Base-by-base conservation (phyloP, 768 basidiomycete genomes). In the Lactifluus piperatus region DNA sequence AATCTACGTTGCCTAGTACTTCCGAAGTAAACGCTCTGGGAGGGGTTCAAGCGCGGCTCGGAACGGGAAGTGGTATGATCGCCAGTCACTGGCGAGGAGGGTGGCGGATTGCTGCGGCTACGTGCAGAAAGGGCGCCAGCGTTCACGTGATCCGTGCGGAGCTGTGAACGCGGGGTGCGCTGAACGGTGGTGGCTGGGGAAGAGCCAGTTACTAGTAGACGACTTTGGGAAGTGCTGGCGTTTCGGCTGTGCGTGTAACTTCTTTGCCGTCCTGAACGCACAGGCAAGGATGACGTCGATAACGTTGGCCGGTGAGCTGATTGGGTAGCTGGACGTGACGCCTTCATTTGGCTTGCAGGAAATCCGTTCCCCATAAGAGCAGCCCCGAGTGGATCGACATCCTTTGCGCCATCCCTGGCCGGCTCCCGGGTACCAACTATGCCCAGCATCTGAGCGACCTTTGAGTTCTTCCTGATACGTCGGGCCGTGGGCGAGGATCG, bases 401-500 rank as follows among this genome's bases (percentile, higher is more conserved):
- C 34, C 24, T 56, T 13, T 24, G 37, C 26, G 2, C 9, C 43
- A 11, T 41, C 30, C 8, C n/a, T 30, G 26, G 46, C 18, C 10
- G 1, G 22, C 39, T 43, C 48, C 16, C 44, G 34, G 5, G 18
- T 1, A 13, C 49, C 13, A 16, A 27, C n/a, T 18, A 51, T 30
- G 20, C 54, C 34, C 22, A 60, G 9, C 3, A 60, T 1, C 29
- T 51, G 54, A 24, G 50, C 37, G 9, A 45, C 22, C 44, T 56
- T 60, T 18, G 59, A 60, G 44, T 51, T 47, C 36, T 60, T 60
- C 37, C 49, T 52, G 36, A 10, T 39, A 47, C 39, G 55, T 39
- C 54, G 29, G 3, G 41, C 32, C 5, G 13, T 14, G n/a, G 44
- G 36, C 13, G 18, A 18, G 8, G 29, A 36, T 9, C 29, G 60